phyloP scores from a whole-genome alignment of 179 eudicot genomes.

The Spergularia azorica region DNA sequence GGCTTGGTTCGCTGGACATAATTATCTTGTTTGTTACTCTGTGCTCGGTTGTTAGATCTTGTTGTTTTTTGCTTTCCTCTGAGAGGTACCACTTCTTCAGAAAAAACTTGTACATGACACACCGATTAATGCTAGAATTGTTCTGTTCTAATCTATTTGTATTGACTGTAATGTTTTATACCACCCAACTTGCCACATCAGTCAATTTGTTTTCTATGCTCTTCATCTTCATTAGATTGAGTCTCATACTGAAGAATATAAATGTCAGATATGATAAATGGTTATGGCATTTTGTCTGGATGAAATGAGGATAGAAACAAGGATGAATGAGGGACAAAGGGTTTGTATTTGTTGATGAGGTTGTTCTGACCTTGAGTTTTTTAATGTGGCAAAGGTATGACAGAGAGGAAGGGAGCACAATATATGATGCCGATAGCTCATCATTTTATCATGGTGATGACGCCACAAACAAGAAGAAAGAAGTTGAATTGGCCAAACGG shows the following conservation, averaged over 20 bases:
- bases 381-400: constrained; percentile 65
- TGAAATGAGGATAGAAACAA: not conserved
- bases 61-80: too few relatives aligned
- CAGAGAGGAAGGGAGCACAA: constrained; percentile 84
- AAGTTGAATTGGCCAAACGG: constrained; percentile 75
- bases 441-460: constrained; percentile 84
- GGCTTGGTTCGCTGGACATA: too few relatives aligned
- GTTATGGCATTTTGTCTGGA: not conserved
- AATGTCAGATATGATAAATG: not conserved
- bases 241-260: not conserved
- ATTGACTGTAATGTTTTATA: too few relatives aligned
- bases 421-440: constrained; percentile 68
- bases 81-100: too few relatives aligned
- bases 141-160: too few relatives aligned
- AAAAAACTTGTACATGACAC: too few relatives aligned
- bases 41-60: too few relatives aligned
- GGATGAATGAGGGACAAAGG: not conserved
- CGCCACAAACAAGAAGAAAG: constrained; percentile 76
- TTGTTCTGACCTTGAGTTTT: constrained; percentile 21
- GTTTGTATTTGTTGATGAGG: not conserved
- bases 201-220: too few relatives aligned
- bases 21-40: too few relatives aligned
- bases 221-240: too few relatives aligned
- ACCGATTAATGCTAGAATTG: too few relatives aligned
- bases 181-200: too few relatives aligned